These are phyloP conservation scores for Leccinum broughii DNA, from an alignment of 768 basidiomycete genomes.

Conservation along the genomic window DNA sequence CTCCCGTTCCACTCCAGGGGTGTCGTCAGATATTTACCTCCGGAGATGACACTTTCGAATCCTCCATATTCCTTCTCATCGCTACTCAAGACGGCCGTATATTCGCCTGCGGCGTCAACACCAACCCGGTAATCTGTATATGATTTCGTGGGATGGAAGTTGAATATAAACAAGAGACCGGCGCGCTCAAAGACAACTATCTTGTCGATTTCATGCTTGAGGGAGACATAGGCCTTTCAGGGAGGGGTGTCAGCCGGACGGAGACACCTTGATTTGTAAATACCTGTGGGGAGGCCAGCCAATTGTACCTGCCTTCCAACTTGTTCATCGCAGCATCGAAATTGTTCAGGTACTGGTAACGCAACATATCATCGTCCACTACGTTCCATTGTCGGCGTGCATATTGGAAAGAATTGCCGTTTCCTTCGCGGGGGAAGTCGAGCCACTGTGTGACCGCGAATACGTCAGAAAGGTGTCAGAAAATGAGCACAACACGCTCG, in stretches of 20 bases:
- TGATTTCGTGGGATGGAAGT: conserved; percentile 90
- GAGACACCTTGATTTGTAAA: conserved; percentile 11
- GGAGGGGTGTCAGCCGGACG: conserved; percentile 8
- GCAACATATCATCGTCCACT: conserved; percentile 78
- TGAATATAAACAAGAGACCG: conserved; percentile 93
- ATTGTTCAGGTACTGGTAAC: conserved; percentile 93
- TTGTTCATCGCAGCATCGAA: conserved; percentile 94
- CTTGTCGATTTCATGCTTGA: conserved; percentile 94
- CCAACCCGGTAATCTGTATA: conserved; percentile 95
- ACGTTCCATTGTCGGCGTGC: conserved; percentile 97
- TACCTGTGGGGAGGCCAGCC: conserved; percentile 83
- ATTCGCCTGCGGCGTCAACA: conserved; percentile 82
- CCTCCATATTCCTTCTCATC: conserved; percentile 92
- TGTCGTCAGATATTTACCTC: conserved; percentile 73
- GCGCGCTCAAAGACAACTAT: conserved; percentile 93
- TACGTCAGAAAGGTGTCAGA: neutral
- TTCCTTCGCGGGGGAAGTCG: conserved; percentile 97
- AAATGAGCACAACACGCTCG: neutral
- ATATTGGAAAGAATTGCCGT: conserved; percentile 94
- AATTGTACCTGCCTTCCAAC: conserved; percentile 74
- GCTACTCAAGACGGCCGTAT: conserved; percentile 74
- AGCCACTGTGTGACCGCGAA: conserved; percentile 69
- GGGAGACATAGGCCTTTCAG: conserved; percentile 80
- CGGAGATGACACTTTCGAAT: conserved; percentile 73
- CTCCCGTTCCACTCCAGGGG: conserved; percentile 91